phyloP scores from a whole-genome alignment of 306 rosid species.

The Malus sylvestris region DNA sequence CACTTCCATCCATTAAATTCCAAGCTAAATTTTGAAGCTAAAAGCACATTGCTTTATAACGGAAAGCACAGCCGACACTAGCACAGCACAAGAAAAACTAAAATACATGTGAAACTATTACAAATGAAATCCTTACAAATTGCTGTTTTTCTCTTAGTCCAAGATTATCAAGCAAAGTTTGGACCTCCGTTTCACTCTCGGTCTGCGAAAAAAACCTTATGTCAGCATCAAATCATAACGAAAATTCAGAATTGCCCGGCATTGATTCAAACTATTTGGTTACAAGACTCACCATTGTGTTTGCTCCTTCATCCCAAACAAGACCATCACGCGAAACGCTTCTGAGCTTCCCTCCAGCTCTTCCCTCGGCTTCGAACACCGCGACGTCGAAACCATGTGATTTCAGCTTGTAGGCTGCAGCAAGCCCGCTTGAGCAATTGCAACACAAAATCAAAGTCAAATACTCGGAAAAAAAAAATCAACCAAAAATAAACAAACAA shows the following conservation, averaged over 20 bases:
- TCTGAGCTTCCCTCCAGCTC: conserved; percentile 88
- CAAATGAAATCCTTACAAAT: conserved; percentile 48
- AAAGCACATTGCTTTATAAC: not conserved
- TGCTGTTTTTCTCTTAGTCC: conserved; percentile 83
- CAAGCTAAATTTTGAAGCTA: not conserved
- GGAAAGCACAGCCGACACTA: conserved; percentile 1
- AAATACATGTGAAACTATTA: not conserved
- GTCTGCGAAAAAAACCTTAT: conserved; percentile 41
- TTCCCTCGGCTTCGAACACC: conserved; percentile 72
- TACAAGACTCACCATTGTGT: conserved; percentile 64
- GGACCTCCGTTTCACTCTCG: conserved; percentile 68
- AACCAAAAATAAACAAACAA: not conserved
- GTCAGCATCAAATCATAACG: not conserved
- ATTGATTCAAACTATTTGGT: not conserved
- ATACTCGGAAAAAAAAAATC: not conserved
- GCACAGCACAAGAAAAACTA: not conserved
- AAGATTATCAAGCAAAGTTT: conserved; percentile 58
- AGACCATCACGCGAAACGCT: conserved; percentile 66
- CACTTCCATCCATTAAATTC: not conserved
- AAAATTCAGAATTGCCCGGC: conserved; percentile 7
- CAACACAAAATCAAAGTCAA: conserved; percentile 1
- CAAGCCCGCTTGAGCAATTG: conserved; percentile 65
- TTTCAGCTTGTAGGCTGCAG: conserved; percentile 88
- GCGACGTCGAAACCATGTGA: conserved; percentile 68
- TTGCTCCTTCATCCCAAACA: conserved; percentile 94